These are phyloP conservation scores for Stephanodiscus triporus DNA, from an alignment of 108 stramenopile genomes.

Conservation along the genomic window DNA sequence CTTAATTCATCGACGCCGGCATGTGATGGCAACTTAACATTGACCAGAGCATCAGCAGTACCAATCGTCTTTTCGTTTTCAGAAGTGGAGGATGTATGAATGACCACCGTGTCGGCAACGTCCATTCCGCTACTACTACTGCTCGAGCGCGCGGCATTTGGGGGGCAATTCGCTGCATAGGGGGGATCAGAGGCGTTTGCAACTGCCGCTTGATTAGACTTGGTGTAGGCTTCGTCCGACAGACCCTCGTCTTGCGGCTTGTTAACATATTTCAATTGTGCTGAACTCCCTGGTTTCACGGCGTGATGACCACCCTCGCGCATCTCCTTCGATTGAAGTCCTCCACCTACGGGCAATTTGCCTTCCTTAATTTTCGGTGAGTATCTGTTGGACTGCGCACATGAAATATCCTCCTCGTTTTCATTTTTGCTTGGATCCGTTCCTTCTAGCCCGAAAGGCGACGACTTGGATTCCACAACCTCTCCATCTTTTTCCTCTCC, in stretches of 20 bases:
- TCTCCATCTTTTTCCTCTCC: not conserved
- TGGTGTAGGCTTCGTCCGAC: not conserved
- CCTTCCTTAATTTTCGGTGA: not conserved
- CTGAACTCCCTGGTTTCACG: no score
- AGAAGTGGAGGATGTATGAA: not conserved
- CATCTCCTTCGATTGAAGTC: not conserved
- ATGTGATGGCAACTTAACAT: not conserved
- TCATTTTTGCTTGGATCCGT: not conserved
- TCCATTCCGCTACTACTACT: conserved; percentile 12
- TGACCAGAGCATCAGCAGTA: not conserved
- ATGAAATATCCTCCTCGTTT: conserved; percentile 3
- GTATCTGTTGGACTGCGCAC: not conserved
- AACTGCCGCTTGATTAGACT: not conserved
- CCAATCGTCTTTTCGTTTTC: not conserved
- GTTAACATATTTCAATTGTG: not conserved
- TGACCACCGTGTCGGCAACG: conserved; percentile 5
- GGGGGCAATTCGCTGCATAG: not conserved
- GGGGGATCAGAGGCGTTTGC: not conserved
- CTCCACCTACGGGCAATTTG: not conserved
- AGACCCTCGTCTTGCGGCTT: conserved; percentile 10
- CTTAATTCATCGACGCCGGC: not conserved
- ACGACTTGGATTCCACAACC: not conserved
- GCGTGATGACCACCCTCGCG: not conserved
- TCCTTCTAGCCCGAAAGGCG: not conserved
- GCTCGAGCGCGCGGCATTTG: conserved; percentile 11